A percentile compares a stretch with the other conserved stretches of the same genome.
Conservation (phyloP, 1,139 yeast genomes). For the Saccharomyces hybrid region DNA sequence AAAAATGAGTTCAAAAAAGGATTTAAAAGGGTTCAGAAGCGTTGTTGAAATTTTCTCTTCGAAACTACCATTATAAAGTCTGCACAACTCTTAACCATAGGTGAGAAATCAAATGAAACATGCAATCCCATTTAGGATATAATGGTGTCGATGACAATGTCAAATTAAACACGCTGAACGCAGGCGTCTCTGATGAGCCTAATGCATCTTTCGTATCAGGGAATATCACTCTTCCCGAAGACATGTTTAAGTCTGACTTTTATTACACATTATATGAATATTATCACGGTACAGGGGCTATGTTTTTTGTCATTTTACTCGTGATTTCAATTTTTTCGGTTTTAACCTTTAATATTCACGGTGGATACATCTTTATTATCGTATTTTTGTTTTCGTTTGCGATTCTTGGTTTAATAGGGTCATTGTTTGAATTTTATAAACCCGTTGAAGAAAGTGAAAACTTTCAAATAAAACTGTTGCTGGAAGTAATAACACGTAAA, state of each 20-base stretch:
- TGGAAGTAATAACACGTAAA: background rate
- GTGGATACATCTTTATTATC: too few relatives aligned
- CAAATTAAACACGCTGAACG: background rate
- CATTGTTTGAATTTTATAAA: background rate
- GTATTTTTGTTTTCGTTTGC: too few relatives aligned
- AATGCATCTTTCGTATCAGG: background rate
- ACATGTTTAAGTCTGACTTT: background rate
- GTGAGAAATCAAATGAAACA: background rate
- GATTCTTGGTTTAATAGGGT: too few relatives aligned
- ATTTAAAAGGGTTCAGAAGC: background rate
- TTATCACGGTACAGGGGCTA: too few relatives aligned
- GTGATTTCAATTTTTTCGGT: too few relatives aligned
- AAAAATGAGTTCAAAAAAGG: background rate
- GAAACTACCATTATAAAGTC: background rate
- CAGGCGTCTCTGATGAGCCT: background rate
- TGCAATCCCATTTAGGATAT: background rate
- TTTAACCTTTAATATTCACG: too few relatives aligned
- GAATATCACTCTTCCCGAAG: background rate
- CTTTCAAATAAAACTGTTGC: background rate
- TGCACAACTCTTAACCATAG: background rate
- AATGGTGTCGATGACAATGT: background rate
- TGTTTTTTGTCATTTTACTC: too few relatives aligned
- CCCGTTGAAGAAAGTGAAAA: background rate
- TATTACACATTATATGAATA: background rate
- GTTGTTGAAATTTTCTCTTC: background rate